A percentile compares a stretch with the other conserved stretches of the same genome.
phyloP scores from a whole-genome alignment of 177 flowering plant genomes.

The Vitis hybrid region DNA sequence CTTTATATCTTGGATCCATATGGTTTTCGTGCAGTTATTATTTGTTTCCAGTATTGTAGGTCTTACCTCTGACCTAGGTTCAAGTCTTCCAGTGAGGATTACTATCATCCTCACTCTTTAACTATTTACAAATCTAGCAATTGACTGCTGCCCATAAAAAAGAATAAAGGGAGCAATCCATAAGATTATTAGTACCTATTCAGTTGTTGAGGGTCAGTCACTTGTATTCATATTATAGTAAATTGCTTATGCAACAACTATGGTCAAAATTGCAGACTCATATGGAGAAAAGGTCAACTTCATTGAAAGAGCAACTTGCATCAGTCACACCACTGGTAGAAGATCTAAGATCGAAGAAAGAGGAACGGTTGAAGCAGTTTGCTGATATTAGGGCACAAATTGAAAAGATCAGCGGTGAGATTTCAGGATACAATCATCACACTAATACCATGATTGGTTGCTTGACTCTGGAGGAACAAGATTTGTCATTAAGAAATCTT shows the following conservation, averaged over 20 bases:
- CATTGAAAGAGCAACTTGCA: constrained; percentile 81
- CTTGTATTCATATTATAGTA: too few species aligned
- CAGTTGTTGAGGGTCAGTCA: too few species aligned
- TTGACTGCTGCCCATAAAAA: too few species aligned
- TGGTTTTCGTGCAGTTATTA: too few species aligned
- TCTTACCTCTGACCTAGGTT: too few species aligned
- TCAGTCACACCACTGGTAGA: constrained; percentile 68
- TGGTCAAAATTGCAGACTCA: constrained; percentile 34
- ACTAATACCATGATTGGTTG: constrained; percentile 26
- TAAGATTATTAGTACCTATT: too few species aligned
- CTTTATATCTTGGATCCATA: too few species aligned
- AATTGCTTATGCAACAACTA: background rate
- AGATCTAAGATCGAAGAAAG: constrained; percentile 64
- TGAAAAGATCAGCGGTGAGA: constrained; percentile 74
- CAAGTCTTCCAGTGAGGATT: too few species aligned
- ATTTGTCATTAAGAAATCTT: constrained; percentile 71
- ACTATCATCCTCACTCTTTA: too few species aligned
- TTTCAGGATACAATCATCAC: constrained; percentile 53
- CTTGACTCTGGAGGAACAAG: constrained; percentile 54
- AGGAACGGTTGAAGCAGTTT: constrained; percentile 77
- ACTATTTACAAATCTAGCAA: too few species aligned
- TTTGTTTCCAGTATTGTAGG: too few species aligned
- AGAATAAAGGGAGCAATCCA: too few species aligned
- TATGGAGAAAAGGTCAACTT: constrained; percentile 46
- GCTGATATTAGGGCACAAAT: constrained; percentile 66